These are phyloP conservation scores for Salix brachista DNA, from an alignment of 345 rosid genomes.

Conservation along the genomic window DNA sequence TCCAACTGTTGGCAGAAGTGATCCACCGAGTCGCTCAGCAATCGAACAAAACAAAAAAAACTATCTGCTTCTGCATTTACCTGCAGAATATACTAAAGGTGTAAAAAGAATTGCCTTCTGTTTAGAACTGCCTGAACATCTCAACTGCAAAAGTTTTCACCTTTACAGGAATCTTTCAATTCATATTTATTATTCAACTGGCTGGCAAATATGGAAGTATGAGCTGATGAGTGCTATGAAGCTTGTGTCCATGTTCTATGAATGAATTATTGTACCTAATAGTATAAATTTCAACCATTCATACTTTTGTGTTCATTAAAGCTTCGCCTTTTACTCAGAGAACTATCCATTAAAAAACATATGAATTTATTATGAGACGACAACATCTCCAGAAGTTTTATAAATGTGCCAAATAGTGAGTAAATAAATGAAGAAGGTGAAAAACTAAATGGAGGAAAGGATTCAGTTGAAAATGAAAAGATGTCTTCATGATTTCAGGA, in stretches of 20 bases:
- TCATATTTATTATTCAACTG: not conserved
- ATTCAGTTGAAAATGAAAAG: not conserved
- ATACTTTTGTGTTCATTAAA: not conserved
- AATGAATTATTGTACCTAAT: not conserved
- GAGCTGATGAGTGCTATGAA: not conserved
- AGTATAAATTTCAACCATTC: not conserved
- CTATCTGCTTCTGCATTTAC: constrained; percentile 65
- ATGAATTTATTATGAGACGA: not conserved
- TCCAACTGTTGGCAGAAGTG: constrained; percentile 70
- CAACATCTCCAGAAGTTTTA: not conserved
- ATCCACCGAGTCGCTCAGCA: constrained; percentile 64
- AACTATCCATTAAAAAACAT: not conserved
- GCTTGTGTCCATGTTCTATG: not conserved
- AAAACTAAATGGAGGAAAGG: not conserved
- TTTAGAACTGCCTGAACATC: not conserved
- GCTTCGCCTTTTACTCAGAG: not conserved
- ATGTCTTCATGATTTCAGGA: not conserved
- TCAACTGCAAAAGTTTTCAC: not conserved
- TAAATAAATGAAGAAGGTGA: not conserved
- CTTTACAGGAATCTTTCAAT: not conserved
- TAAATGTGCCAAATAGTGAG: not conserved
- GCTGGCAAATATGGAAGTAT: not conserved
- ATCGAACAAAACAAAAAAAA: constrained; percentile 55
- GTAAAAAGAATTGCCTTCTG: not conserved
- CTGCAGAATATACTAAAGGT: constrained; percentile 25